Conservation (phyloP, 352 stramenopile species). For the Phytophthora tentaculata region DNA sequence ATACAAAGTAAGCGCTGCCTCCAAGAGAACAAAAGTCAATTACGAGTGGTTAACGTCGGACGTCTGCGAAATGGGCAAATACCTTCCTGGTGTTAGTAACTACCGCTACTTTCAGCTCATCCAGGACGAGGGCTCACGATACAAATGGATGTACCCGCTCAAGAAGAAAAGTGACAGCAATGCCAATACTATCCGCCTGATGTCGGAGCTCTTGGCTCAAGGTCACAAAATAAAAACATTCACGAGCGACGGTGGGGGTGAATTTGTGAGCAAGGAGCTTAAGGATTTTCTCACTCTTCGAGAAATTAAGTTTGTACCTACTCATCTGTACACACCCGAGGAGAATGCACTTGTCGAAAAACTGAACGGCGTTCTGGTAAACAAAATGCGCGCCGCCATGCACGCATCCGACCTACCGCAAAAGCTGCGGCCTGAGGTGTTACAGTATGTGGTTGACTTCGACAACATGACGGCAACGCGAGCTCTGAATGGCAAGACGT, state of each 20-base stretch:
- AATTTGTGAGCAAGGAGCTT: background rate
- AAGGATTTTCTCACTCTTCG: background rate
- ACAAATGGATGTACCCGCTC: constrained; percentile 9
- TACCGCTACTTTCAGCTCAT: constrained; percentile 17
- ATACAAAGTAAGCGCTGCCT: background rate
- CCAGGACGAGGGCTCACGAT: constrained; percentile 14
- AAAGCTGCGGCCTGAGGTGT: too few species aligned
- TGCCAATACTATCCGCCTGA: constrained; percentile 1
- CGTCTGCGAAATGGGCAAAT: background rate
- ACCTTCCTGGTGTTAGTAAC: background rate
- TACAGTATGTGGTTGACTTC: too few species aligned
- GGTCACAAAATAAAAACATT: constrained; percentile 8
- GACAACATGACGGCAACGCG: too few species aligned
- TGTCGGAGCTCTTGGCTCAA: background rate
- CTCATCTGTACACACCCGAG: constrained; percentile 9
- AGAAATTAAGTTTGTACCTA: constrained; percentile 6
- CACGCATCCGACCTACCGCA: too few species aligned
- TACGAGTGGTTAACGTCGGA: constrained; percentile 1
- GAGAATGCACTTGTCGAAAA: constrained; percentile 10
- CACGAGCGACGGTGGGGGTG: constrained; percentile 11
- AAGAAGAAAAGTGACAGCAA: constrained; percentile 14
- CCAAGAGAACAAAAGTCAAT: background rate
- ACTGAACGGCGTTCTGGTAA: background rate
- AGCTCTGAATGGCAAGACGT: too few species aligned
- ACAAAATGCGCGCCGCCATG: constrained; percentile 11